These are phyloP conservation scores for Cadophora sp. DNA, from an alignment of 2,329 filamentous ascomycete species.

Conservation along the genomic window DNA sequence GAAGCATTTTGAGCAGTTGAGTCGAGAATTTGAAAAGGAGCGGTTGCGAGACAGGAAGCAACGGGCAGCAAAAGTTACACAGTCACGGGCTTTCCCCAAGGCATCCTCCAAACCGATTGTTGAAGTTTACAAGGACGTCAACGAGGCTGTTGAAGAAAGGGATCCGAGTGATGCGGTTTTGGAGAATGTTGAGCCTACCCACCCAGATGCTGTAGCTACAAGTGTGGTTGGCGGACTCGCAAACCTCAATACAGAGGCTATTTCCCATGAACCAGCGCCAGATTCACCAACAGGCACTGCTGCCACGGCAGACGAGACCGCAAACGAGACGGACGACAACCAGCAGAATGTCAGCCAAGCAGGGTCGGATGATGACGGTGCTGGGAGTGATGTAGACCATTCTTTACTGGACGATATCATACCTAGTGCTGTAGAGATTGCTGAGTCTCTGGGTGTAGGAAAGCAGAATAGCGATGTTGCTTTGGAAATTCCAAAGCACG, in stretches of 20 bases:
- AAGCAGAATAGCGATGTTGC: constrained; percentile 66
- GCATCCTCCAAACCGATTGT: constrained; percentile 95
- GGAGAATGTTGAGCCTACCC: constrained; percentile 47
- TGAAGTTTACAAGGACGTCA: constrained; percentile 92
- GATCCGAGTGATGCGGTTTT: constrained; percentile 69
- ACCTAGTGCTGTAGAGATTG: constrained; percentile 66
- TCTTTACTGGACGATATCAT: constrained; percentile 72
- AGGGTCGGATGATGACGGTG: constrained; percentile 73
- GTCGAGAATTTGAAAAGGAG: constrained; percentile 89
- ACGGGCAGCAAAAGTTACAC: constrained; percentile 75
- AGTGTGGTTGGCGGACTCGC: constrained; percentile 43
- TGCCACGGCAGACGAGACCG: constrained; percentile 41
- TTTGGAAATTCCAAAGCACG: constrained; percentile 85
- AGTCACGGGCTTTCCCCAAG: constrained; percentile 83
- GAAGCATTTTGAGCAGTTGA: constrained; percentile 95
- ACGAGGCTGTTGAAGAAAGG: constrained; percentile 87
- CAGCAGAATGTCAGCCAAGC: constrained; percentile 60
- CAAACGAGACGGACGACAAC: constrained; percentile 52
- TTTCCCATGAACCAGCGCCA: constrained; percentile 28
- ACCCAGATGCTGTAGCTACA: constrained; percentile 43
- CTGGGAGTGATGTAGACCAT: constrained; percentile 74
- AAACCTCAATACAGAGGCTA: constrained; percentile 36
- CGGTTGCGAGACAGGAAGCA: constrained; percentile 84
- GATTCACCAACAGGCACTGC: constrained; percentile 43
- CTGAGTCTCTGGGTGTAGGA: constrained; percentile 59